phyloP scores from a whole-genome alignment of 2,329 filamentous ascomycete genomes.

The Cephalotrichum gorgonifer region DNA sequence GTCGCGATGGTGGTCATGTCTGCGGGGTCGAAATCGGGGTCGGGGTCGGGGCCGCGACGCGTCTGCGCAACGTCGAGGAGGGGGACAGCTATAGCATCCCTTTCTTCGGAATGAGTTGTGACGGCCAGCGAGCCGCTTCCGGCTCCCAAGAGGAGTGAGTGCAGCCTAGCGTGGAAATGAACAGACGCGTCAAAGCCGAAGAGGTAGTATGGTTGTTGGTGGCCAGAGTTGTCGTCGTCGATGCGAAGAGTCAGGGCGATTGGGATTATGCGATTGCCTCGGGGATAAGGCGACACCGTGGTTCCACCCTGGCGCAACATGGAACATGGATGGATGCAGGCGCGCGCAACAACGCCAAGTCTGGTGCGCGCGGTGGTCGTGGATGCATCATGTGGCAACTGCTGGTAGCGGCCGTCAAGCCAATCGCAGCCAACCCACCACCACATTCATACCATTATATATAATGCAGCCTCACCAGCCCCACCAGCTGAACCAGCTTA shows the following conservation, averaged over 20 bases:
- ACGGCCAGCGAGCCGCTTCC: not conserved
- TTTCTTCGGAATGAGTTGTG: not conserved
- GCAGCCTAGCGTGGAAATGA: too few species aligned
- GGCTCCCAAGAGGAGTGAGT: not conserved
- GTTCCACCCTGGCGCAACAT: too few species aligned
- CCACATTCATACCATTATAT: too few species aligned
- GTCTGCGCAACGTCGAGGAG: not conserved
- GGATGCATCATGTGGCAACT: too few species aligned
- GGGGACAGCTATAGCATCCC: not conserved
- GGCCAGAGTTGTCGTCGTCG: not conserved
- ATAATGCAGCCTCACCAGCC: not conserved
- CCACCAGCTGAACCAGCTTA: not conserved
- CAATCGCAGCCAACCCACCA: too few species aligned
- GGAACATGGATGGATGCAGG: too few species aligned
- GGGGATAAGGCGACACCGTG: not conserved
- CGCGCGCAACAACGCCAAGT: too few species aligned
- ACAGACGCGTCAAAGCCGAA: not conserved
- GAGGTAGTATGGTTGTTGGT: not conserved
- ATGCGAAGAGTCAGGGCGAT: not conserved
- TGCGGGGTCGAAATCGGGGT: not conserved
- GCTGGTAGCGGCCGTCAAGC: too few species aligned
- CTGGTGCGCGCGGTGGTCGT: too few species aligned
- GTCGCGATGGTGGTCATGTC: constrained; percentile 6
- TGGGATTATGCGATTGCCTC: not conserved
- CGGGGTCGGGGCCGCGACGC: not conserved